phyloP scores from a whole-genome alignment of 2,329 filamentous ascomycete genomes.

The Penicillium sp. region DNA sequence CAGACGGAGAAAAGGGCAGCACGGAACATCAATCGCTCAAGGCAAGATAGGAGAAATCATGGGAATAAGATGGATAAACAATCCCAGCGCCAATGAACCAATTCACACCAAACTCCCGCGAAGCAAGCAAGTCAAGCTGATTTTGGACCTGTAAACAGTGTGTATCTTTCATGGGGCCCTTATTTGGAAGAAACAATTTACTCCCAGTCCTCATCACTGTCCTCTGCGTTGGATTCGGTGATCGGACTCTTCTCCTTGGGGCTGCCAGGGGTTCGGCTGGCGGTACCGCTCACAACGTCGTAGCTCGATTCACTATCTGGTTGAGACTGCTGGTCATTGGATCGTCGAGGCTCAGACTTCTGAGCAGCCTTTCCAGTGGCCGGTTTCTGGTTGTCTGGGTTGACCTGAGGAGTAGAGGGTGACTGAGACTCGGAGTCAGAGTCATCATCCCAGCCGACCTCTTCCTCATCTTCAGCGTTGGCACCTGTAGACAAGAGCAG shows the following conservation, averaged over 20 bases:
- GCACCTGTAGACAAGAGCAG: slow-evolving; percentile 29
- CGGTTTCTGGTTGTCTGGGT: slow-evolving; percentile 34
- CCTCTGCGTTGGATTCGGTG: slow-evolving; percentile 41
- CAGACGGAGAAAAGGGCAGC: slow-evolving; percentile 11
- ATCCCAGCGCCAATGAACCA: slow-evolving; percentile 17
- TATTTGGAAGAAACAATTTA: slow-evolving; percentile 36
- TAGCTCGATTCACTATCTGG: slow-evolving; percentile 94
- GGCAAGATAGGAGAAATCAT: slow-evolving; percentile 11
- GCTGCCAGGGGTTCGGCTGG: slow-evolving; percentile 69
- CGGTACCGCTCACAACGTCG: slow-evolving; percentile 78
- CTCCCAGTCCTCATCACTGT: slow-evolving; percentile 75
- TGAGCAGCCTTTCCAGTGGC: slow-evolving; percentile 41
- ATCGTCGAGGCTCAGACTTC: slow-evolving; percentile 64
- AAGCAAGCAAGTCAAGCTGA: slow-evolving; percentile 4
- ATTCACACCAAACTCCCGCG: slow-evolving; percentile 17
- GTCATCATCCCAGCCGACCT: slow-evolving; percentile 66
- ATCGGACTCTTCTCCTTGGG: slow-evolving; percentile 49
- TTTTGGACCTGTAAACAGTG: not conserved
- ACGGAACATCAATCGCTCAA: slow-evolving; percentile 20
- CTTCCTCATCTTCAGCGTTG: slow-evolving; percentile 62
- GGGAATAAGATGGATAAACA: slow-evolving; percentile 12
- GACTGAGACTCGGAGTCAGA: slow-evolving; percentile 53
- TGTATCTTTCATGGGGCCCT: not conserved
- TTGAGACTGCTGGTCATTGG: slow-evolving; percentile 83
- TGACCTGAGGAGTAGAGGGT: slow-evolving; percentile 41